Conservation (phyloP, 2,329 filamentous ascomycete species). For the Monosporascus cannonballus region DNA sequence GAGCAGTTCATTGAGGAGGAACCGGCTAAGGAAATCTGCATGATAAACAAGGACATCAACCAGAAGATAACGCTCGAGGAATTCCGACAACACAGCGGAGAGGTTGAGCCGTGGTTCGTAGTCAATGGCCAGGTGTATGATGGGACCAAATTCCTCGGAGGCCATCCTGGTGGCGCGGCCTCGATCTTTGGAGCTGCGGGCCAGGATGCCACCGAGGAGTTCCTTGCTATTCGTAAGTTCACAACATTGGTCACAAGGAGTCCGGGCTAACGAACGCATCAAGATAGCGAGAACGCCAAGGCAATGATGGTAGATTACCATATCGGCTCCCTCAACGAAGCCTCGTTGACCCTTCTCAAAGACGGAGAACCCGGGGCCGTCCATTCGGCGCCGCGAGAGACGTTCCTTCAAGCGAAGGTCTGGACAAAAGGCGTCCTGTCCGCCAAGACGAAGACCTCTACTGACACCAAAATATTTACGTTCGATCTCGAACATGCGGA, state of each 20-base stretch:
- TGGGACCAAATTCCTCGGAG: constrained; percentile 72
- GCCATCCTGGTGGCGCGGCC: constrained; percentile 78
- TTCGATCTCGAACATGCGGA: constrained; percentile 68
- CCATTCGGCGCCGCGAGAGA: constrained; percentile 40
- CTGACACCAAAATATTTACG: constrained; percentile 75
- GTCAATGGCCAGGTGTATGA: constrained; percentile 86
- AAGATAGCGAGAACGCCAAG: constrained; percentile 88
- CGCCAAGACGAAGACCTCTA: constrained; percentile 63
- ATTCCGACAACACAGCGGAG: constrained; percentile 59
- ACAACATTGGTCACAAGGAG: constrained; percentile 17
- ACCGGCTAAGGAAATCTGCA: constrained; percentile 60
- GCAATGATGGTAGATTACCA: constrained; percentile 84
- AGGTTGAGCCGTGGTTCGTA: constrained; percentile 75
- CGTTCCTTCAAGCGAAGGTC: constrained; percentile 64
- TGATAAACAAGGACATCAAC: constrained; percentile 65
- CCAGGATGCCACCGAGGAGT: constrained; percentile 79
- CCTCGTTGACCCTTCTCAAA: constrained; percentile 48
- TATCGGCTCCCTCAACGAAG: constrained; percentile 67
- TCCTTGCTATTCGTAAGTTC: constrained; percentile 79
- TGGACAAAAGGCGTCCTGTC: constrained; percentile 71
- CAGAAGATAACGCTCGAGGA: constrained; percentile 64
- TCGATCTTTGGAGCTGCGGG: constrained; percentile 81
- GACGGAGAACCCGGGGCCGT: constrained; percentile 26
- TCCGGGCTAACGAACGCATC: constrained; percentile 4
- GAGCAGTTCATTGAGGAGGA: constrained; percentile 38